Evolutionary conservation across 1,284 basidiomycete genomes (phyloP), one percentile per base, ranked within the genome.

Genomic region (Heterobasidion parviporum): DNA sequence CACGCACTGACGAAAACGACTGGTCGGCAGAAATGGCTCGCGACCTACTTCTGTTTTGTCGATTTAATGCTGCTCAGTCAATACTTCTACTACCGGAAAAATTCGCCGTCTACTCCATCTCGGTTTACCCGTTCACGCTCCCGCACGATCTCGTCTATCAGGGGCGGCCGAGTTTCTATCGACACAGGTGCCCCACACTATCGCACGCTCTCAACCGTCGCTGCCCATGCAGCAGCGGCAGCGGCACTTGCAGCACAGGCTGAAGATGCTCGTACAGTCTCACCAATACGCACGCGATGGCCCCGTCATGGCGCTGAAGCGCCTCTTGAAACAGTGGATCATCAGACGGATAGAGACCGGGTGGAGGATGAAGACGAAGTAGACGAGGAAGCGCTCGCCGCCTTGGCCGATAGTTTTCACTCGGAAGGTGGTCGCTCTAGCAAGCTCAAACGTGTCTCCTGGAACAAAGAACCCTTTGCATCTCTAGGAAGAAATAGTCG

Each of bases 41-140:
- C 94, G 3, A 78, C 79, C 0, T 96, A 96, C 69, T 97, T 96
- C 66, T 89, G 89, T 63, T 72, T 80, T 54, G 80, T 96, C 53
- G 94, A 96, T 69, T 71, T 82, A 52, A 75, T 79, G 44, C 77
- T 96, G 32, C 74, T 94, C 54, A 68, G 65, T 9, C 93, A 97
- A 68, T 96, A 83, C 71, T 75, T 85, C 63, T 88, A 94, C 72
- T 96, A 94, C 66, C 50, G 65, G 63, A 55, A 62, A 54, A 54
- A 64, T 15, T 47, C 65, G 38, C 68, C 65, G 61, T 69, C 71
- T 51, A 65, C 65, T 2, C 68, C 72, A 6, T 59, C 74, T n/a
- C 60, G 66, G 45, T 68, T 72, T 60, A 60, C 69, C 15, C 75
- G 69, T n/a, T 59, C 69, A 34, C 76, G 74, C 44, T 72, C 78